These are phyloP conservation scores for Isabelozyma heimii DNA, from an alignment of 805 yeast genomes.

Conservation along the genomic window DNA sequence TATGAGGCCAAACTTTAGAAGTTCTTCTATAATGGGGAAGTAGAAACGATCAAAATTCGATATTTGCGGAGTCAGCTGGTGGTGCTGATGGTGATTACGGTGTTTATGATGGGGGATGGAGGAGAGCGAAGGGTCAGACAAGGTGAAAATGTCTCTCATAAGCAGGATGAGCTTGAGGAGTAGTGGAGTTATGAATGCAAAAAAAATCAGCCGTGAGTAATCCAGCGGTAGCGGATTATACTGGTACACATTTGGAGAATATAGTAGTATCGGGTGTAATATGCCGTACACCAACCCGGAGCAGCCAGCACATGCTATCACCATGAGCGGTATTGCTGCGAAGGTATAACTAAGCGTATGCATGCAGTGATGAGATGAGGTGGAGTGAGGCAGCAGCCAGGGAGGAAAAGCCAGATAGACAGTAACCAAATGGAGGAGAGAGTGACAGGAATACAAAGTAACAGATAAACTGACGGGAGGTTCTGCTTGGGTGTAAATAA, in stretches of 20 bases:
- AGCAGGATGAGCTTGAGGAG: not conserved
- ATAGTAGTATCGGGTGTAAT: not conserved
- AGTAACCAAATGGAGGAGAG: not conserved
- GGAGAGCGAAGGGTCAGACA: not conserved
- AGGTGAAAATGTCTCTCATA: not conserved
- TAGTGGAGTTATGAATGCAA: not conserved
- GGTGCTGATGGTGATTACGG: not conserved
- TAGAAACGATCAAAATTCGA: not conserved
- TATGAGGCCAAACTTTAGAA: not conserved
- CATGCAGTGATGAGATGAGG: not conserved
- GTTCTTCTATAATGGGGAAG: not conserved
- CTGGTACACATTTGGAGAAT: not conserved
- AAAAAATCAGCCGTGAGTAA: not conserved
- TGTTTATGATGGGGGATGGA: not conserved
- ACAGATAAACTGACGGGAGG: not conserved
- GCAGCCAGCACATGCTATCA: not conserved
- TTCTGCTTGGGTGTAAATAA: not conserved
- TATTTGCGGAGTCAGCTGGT: not conserved
- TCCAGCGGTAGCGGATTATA: not conserved
- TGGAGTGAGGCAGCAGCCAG: too few relatives aligned
- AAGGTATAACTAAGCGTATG: not conserved
- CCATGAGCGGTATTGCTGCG: not conserved
- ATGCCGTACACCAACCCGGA: not conserved
- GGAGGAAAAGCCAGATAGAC: too few relatives aligned
- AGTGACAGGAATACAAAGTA: not conserved